Evolutionary conservation across 2,329 filamentous ascomycete genomes (phyloP).

Genomic region (Cladophialophora exuberans): DNA sequence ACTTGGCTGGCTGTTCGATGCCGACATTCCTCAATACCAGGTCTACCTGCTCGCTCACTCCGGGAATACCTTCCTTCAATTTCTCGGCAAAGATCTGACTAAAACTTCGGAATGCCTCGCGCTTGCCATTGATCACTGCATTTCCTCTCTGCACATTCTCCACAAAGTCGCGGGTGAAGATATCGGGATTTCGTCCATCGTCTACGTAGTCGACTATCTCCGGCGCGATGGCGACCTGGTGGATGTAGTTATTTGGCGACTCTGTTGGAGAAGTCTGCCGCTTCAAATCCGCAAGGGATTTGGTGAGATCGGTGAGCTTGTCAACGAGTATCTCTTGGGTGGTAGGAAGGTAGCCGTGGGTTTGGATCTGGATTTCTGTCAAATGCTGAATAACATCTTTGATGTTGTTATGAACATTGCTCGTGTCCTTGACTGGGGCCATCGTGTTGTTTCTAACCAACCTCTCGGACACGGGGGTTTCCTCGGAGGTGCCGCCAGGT

Average conservation of each 20-base stretch:
- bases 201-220: slow-evolving; percentile 68
- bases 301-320: slow-evolving; percentile 58
- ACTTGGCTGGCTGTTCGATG: slow-evolving; percentile 9
- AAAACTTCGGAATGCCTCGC: slow-evolving; percentile 61
- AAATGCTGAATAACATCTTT: slow-evolving; percentile 66
- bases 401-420: slow-evolving; percentile 28
- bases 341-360: slow-evolving; percentile 60
- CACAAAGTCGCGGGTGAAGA: slow-evolving; percentile 68
- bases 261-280: slow-evolving; percentile 37
- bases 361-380: slow-evolving; percentile 62
- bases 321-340: slow-evolving; percentile 61
- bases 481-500: slow-evolving; percentile 6
- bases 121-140: slow-evolving; percentile 64
- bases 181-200: slow-evolving; percentile 65
- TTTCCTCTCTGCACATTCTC: slow-evolving; percentile 66
- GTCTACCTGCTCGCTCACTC: slow-evolving; percentile 57
- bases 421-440: slow-evolving; percentile 32
- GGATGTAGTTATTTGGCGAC: slow-evolving; percentile 30
- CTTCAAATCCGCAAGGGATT: slow-evolving; percentile 58
- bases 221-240: slow-evolving; percentile 58
- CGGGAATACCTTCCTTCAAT: slow-evolving; percentile 62
- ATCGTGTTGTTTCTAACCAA: slow-evolving; percentile 14
- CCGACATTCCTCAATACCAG: slow-evolving; percentile 49
- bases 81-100: slow-evolving; percentile 62
- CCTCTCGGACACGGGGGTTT: neutral